phyloP scores from a whole-genome alignment of 805 yeast genomes.

The Teunomyces atbi region DNA sequence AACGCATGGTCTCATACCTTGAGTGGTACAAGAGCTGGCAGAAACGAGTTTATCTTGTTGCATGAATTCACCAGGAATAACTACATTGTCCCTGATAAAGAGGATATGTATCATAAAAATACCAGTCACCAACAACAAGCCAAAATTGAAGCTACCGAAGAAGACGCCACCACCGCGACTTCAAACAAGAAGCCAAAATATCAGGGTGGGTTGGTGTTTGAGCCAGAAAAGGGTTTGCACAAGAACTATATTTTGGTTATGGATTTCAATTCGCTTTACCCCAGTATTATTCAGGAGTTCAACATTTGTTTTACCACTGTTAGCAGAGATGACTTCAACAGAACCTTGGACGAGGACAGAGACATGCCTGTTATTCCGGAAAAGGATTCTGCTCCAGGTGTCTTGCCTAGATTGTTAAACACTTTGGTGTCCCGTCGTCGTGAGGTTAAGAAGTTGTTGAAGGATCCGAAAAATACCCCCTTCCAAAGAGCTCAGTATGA shows the following conservation, averaged over 20 bases:
- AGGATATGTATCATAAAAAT: conserved; percentile 40
- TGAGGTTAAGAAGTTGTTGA: conserved; percentile 84
- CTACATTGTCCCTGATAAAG: conserved; percentile 86
- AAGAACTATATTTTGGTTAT: conserved; percentile 85
- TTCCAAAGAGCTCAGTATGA: conserved; percentile 81
- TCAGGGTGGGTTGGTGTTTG: conserved; percentile 94
- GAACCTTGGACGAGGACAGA: conserved; percentile 50
- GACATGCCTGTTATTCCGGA: conserved; percentile 69
- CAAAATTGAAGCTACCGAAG: conserved; percentile 30
- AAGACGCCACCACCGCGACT: conserved; percentile 47
- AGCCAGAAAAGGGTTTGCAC: conserved; percentile 93
- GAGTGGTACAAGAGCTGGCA: conserved; percentile 92
- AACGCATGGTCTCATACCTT: conserved; percentile 96
- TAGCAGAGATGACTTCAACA: conserved; percentile 53
- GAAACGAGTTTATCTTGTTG: conserved; percentile 88
- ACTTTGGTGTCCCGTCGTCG: conserved; percentile 88
- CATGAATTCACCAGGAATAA: conserved; percentile 85
- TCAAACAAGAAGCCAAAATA: conserved; percentile 68
- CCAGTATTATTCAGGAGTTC: conserved; percentile 94
- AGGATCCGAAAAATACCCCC: conserved; percentile 63
- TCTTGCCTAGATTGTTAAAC: conserved; percentile 78
- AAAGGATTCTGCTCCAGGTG: conserved; percentile 62
- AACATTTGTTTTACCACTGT: conserved; percentile 97
- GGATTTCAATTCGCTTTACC: conserved; percentile 98
- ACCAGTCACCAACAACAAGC: conserved; percentile 35